Conservation (phyloP, 78 protist species). For the Dictyostelium discoideum region DNA sequence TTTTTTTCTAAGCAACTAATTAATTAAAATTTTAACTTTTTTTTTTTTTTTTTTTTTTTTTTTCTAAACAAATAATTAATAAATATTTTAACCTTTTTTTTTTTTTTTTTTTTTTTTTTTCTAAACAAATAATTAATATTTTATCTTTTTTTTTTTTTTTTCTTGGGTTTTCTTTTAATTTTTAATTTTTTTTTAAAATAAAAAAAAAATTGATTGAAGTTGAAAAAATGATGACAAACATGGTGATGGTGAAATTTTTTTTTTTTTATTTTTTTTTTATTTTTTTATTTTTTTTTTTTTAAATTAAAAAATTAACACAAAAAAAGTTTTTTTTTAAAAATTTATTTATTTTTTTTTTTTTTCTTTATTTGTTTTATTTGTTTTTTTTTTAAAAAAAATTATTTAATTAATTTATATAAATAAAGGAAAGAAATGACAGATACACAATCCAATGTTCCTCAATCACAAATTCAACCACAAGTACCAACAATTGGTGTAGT, state of each 20-base stretch:
- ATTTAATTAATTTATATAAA: background rate
- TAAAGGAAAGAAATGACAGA: background rate
- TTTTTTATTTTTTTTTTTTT: too few relatives aligned
- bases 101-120: too few relatives aligned
- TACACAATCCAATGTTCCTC: background rate
- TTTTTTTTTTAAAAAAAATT: background rate
- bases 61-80: too few relatives aligned
- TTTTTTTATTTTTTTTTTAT: too few relatives aligned
- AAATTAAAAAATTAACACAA: background rate
- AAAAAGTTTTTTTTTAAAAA: background rate
- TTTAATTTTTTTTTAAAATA: too few relatives aligned
- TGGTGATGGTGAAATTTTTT: background rate
- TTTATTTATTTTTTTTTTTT: background rate
- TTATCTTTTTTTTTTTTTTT: too few relatives aligned
- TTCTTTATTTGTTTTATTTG: background rate
- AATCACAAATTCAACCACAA: constrained; percentile 63
- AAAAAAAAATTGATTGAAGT: too few relatives aligned
- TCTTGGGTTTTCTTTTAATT: background rate
- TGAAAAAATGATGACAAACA: background rate
- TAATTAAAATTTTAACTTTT: too few relatives aligned
- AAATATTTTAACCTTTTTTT: too few relatives aligned
- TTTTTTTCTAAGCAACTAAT: too few relatives aligned
- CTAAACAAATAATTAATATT: too few relatives aligned
- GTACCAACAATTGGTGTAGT: constrained; percentile 56
- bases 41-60: too few relatives aligned